A percentile compares a stretch with the other conserved stretches of the same genome.
Conservation (phyloP, 306 rosid genomes). For the Morella rubra region DNA sequence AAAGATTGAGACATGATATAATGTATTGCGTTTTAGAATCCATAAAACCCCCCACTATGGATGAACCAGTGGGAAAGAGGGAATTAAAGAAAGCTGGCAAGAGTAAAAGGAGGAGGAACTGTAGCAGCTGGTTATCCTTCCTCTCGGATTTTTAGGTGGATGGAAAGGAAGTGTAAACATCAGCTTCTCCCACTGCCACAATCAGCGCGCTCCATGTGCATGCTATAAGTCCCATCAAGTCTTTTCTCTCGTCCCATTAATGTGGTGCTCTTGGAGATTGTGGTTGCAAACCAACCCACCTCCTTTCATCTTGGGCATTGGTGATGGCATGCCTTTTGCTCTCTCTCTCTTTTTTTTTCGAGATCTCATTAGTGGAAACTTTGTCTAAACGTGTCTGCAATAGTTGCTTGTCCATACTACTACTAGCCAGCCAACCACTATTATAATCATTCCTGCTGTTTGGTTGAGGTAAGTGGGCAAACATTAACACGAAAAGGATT, state of each 20-base stretch:
- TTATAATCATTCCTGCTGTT: conserved; percentile 12
- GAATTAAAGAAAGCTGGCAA: conserved; percentile 27
- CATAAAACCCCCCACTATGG: conserved; percentile 41
- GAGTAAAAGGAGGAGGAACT: conserved; percentile 6
- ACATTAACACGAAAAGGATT: conserved; percentile 38
- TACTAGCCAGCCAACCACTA: conserved; percentile 7
- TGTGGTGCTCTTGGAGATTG: conserved; percentile 54
- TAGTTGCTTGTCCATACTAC: conserved; percentile 47
- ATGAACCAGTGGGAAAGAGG: conserved; percentile 42
- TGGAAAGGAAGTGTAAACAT: conserved; percentile 55
- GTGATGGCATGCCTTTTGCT: conserved; percentile 27
- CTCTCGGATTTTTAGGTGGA: conserved; percentile 39
- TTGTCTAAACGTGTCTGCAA: conserved; percentile 49
- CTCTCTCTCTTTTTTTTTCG: conserved; percentile 7
- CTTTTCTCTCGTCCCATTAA: conserved; percentile 48
- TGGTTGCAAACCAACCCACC: conserved; percentile 51
- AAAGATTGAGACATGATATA: conserved; percentile 50
- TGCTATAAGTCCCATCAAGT: conserved; percentile 50
- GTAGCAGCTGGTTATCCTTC: conserved; percentile 43
- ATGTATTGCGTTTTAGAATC: conserved; percentile 53
- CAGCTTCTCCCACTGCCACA: conserved; percentile 56
- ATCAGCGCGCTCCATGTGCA: conserved; percentile 31
- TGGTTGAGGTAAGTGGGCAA: conserved; percentile 44
- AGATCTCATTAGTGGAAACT: conserved; percentile 43
- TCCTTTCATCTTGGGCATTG: conserved; percentile 45